Percentiles rank a stretch among this genome's conserved stretches.
These are phyloP conservation scores for Cordyceps sp. DNA, from an alignment of 2,329 filamentous ascomycete species.

Conservation along the genomic window DNA sequence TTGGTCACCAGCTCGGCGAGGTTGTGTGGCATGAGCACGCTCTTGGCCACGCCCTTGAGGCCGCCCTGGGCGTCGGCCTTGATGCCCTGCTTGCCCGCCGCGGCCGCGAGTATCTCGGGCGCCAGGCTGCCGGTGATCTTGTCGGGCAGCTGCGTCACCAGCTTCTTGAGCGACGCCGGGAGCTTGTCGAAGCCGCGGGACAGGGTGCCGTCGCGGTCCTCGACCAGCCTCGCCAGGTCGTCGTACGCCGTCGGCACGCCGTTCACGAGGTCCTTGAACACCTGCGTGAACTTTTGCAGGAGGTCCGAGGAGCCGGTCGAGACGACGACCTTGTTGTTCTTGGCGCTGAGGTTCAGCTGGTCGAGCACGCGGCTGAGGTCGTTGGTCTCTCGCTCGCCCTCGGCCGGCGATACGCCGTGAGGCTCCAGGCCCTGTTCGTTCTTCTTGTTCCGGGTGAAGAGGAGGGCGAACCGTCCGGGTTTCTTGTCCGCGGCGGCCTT, in stretches of 20 bases:
- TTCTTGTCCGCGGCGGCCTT: slow-evolving; percentile 17
- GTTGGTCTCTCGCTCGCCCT: slow-evolving; percentile 36
- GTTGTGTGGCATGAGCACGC: slow-evolving; percentile 52
- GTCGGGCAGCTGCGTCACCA: slow-evolving; percentile 69
- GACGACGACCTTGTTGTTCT: slow-evolving; percentile 78
- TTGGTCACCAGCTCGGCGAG: slow-evolving; percentile 70
- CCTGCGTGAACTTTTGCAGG: slow-evolving; percentile 68
- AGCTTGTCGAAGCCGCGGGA: slow-evolving; percentile 46
- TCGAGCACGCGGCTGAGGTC: slow-evolving; percentile 72
- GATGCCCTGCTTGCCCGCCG: slow-evolving; percentile 56
- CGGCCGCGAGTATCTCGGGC: slow-evolving; percentile 68
- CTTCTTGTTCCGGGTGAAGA: slow-evolving; percentile 22
- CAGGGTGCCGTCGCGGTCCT: slow-evolving; percentile 45
- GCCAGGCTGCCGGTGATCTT: slow-evolving; percentile 63
- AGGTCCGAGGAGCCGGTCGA: slow-evolving; percentile 71
- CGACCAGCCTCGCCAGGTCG: slow-evolving; percentile 54
- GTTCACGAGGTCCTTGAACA: slow-evolving; percentile 83
- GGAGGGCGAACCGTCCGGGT: slow-evolving; percentile 16
- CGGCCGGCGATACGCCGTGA: slow-evolving; percentile 19
- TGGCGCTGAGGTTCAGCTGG: slow-evolving; percentile 64
- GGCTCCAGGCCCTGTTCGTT: slow-evolving; percentile 17
- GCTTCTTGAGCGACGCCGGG: slow-evolving; percentile 65
- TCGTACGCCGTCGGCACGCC: slow-evolving; percentile 87
- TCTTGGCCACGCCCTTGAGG: slow-evolving; percentile 46
- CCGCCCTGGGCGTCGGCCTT: slow-evolving; percentile 36